Percentiles rank a stretch among this genome's conserved stretches.
Evolutionary conservation across 768 basidiomycete species (phyloP).

Genomic region (Trametes meyenii): DNA sequence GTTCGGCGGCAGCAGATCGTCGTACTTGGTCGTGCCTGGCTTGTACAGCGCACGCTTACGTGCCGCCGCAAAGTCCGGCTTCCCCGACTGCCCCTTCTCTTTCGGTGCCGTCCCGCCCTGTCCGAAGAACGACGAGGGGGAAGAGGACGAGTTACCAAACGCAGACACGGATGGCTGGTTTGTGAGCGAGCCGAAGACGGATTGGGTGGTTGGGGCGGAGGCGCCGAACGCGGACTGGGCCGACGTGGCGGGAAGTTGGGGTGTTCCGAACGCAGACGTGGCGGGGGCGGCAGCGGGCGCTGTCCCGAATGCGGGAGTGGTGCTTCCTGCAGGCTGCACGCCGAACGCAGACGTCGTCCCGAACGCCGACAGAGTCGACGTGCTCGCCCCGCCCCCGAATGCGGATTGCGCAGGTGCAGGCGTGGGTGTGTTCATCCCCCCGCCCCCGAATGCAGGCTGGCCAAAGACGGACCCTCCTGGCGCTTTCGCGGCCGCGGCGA

Average conservation of each 20-base stretch:
- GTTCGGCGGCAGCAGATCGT: conserved; percentile 55
- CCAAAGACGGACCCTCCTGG: conserved; percentile 30
- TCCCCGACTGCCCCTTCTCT: conserved; percentile 18
- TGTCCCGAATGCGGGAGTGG: conserved; percentile 21
- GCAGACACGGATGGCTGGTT: conserved; percentile 14
- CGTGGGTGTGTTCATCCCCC: conserved; percentile 11
- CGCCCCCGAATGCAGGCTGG: conserved; percentile 23
- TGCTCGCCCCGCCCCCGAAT: conserved; percentile 13
- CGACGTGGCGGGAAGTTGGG: neutral
- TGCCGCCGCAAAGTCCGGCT: conserved; percentile 41
- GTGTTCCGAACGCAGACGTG: conserved; percentile 12
- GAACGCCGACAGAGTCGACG: conserved; percentile 16
- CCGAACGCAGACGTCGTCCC: conserved; percentile 3
- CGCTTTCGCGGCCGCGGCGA: conserved; percentile 25
- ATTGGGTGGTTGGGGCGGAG: conserved; percentile 36
- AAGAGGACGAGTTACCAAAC: neutral
- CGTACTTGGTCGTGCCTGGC: conserved; percentile 58
- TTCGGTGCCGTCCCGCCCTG: conserved; percentile 18
- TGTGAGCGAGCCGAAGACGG: conserved; percentile 27
- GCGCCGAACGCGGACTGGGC: conserved; percentile 20
- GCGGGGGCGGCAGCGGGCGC: neutral
- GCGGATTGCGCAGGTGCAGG: conserved; percentile 23
- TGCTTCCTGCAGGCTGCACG: too few species aligned
- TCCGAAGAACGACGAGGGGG: conserved; percentile 11
- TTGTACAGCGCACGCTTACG: conserved; percentile 38